Base-by-base conservation (phyloP, 2,329 filamentous ascomycete genomes). In the Diplodia sapinea region DNA sequence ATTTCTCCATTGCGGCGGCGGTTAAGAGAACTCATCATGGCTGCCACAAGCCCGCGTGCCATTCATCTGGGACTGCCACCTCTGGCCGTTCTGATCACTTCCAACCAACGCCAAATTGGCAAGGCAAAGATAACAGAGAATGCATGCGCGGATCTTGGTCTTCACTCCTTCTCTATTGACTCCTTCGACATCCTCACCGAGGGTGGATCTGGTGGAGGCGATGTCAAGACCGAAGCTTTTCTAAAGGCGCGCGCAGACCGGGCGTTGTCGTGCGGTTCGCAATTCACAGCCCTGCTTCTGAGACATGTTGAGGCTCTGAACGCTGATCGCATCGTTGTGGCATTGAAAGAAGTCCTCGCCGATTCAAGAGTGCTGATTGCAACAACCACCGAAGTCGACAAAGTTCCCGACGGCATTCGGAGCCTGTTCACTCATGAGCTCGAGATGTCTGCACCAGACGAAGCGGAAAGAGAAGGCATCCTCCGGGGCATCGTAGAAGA, bases 121-220 rank as follows among this genome's bases (percentile, higher is more conserved):
- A 99, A 99, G 78, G 85, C 91, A n/a, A 91, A 89, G 2, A 81
- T 93, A 26, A 92, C 92, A 0, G 85, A 83, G 1, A 87, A 88
- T 52, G 93, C 94, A 4, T 96, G 93, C 77, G 86, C 91, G 2
- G 94, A 97, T 73, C 90, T 97, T 70, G 95, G 95, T 3, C 83
- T 98, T 17, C 95, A 99, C 77, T 91, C 89, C 0, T 98, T 97
- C 76, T 81, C 87, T 0, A 91, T 99, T 64, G 93, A 98, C 77
- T 91, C 92, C 0, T 97, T 96, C 74, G 95, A 99, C 73, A 92
- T 99, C 51, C 83, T 97, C 4, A 94, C 93, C n/a, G 94, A 98
- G 77, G 92, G 93, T 15, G 90, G 91, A 54, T 91, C 90, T 0
- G 93, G 93, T 65, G 92, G 92, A 9, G 90, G 91, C 66, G 95